Conservation (phyloP, 345 rosid species). For the Ricinus communis region DNA sequence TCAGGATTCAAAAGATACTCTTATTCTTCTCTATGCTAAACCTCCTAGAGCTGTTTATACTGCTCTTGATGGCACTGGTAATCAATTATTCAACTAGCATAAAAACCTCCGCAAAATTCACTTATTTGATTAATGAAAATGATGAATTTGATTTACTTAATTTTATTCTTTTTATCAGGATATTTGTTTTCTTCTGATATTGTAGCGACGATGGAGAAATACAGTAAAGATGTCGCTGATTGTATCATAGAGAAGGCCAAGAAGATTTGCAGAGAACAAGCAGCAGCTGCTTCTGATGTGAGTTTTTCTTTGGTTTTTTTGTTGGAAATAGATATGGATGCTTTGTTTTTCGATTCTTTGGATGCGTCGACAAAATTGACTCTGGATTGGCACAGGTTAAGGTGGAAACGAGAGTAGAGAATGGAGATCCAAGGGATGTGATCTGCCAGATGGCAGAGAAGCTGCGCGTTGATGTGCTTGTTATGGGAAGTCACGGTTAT, state of each 20-base stretch:
- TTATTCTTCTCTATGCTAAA: constrained; percentile 52
- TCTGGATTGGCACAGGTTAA: constrained; percentile 31
- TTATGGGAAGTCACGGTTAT: constrained; percentile 67
- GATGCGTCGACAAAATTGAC: background rate
- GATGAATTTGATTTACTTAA: background rate
- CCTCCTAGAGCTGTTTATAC: constrained; percentile 37
- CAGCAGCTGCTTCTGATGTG: constrained; percentile 25
- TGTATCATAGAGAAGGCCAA: constrained; percentile 47
- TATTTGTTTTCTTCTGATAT: constrained; percentile 59
- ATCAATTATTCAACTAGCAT: too few relatives aligned
- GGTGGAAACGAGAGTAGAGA: constrained; percentile 46
- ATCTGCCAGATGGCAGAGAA: constrained; percentile 53
- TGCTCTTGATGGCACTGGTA: constrained; percentile 54
- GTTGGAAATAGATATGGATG: background rate
- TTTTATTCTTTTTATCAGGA: constrained; percentile 30
- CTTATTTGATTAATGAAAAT: background rate
- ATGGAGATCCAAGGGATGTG: constrained; percentile 63
- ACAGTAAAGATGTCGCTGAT: constrained; percentile 42
- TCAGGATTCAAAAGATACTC: constrained; percentile 35
- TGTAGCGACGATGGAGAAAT: constrained; percentile 44
- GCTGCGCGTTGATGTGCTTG: constrained; percentile 45
- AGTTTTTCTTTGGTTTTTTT: background rate
- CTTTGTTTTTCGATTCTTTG: too few relatives aligned
- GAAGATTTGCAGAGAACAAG: constrained; percentile 40
- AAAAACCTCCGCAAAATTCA: background rate